Percentiles rank a stretch among this genome's conserved stretches.
Evolutionary conservation across 2,329 filamentous ascomycete species (phyloP).

Genomic region (Bipolaris gigantea): DNA sequence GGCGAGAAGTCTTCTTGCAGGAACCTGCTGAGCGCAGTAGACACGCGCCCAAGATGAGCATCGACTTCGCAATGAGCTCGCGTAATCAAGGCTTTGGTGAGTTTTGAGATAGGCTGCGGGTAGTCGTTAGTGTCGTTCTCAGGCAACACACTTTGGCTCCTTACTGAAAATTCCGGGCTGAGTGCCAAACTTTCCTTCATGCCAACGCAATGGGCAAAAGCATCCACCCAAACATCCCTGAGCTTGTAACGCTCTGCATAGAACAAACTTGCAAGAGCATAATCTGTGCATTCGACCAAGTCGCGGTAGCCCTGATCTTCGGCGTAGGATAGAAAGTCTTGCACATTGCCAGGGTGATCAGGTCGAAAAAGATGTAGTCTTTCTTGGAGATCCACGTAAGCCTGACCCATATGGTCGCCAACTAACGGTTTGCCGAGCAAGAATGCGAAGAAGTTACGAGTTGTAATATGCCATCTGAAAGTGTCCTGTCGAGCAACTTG

Average conservation of each 20-base stretch:
- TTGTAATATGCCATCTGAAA: constrained; percentile 67
- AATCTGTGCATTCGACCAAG: constrained; percentile 65
- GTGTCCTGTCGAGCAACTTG: constrained; percentile 57
- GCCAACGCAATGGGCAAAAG: constrained; percentile 76
- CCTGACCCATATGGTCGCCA: constrained; percentile 64
- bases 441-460: constrained; percentile 76
- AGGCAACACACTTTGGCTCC: constrained; percentile 26
- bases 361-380: constrained; percentile 66
- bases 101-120: constrained; percentile 45
- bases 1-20: constrained; percentile 71
- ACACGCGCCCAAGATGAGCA: constrained; percentile 60
- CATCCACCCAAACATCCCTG: constrained; percentile 68
- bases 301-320: constrained; percentile 70
- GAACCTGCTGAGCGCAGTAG: constrained; percentile 64
- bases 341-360: constrained; percentile 57
- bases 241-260: constrained; percentile 69
- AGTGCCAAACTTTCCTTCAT: constrained; percentile 66
- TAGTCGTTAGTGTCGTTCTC: background rate
- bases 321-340: constrained; percentile 66
- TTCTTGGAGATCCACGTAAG: constrained; percentile 66
- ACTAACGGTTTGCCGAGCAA: constrained; percentile 67
- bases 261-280: constrained; percentile 68
- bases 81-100: constrained; percentile 67
- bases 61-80: constrained; percentile 67
- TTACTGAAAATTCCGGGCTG: constrained; percentile 64